A percentile compares a stretch with the other conserved stretches of the same genome.
phyloP scores from a whole-genome alignment of 1,284 basidiomycete species.

The Ustilago esculenta region DNA sequence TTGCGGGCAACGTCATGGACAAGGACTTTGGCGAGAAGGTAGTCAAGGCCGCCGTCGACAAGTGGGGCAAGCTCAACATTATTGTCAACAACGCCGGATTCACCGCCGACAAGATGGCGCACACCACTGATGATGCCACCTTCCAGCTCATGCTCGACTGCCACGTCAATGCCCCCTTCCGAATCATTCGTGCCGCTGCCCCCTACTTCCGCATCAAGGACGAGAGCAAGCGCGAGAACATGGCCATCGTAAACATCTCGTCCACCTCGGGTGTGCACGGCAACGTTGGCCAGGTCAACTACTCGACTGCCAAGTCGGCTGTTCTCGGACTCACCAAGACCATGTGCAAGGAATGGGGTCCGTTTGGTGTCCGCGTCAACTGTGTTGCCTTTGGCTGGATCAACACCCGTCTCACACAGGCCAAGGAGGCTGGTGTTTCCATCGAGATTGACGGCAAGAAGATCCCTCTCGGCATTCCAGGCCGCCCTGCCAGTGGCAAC shows the following conservation, averaged over 20 bases:
- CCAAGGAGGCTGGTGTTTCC: constrained; percentile 79
- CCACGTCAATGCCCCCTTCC: constrained; percentile 73
- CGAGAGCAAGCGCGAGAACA: constrained; percentile 72
- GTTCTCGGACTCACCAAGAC: constrained; percentile 79
- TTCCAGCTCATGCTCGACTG: constrained; percentile 84
- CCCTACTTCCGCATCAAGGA: constrained; percentile 85
- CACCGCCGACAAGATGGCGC: constrained; percentile 85
- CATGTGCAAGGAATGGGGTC: constrained; percentile 86
- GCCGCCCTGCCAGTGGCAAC: constrained; percentile 71
- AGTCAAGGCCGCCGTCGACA: constrained; percentile 76
- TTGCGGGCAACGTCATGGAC: constrained; percentile 60
- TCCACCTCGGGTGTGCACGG: constrained; percentile 58
- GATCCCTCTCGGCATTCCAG: constrained; percentile 76
- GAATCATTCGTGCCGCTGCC: constrained; percentile 82
- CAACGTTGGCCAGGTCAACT: constrained; percentile 81
- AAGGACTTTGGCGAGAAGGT: constrained; percentile 80
- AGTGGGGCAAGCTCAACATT: constrained; percentile 58
- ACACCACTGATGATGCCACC: constrained; percentile 83
- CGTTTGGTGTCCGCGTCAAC: constrained; percentile 78
- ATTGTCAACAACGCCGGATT: constrained; percentile 89
- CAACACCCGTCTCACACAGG: constrained; percentile 75
- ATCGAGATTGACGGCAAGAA: constrained; percentile 85
- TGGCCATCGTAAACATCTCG: constrained; percentile 66
- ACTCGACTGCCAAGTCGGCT: constrained; percentile 67
- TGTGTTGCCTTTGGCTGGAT: constrained; percentile 81